Evolutionary conservation across 2,329 filamentous ascomycete species (phyloP).

Genomic region (Pezicula rhizophila): DNA sequence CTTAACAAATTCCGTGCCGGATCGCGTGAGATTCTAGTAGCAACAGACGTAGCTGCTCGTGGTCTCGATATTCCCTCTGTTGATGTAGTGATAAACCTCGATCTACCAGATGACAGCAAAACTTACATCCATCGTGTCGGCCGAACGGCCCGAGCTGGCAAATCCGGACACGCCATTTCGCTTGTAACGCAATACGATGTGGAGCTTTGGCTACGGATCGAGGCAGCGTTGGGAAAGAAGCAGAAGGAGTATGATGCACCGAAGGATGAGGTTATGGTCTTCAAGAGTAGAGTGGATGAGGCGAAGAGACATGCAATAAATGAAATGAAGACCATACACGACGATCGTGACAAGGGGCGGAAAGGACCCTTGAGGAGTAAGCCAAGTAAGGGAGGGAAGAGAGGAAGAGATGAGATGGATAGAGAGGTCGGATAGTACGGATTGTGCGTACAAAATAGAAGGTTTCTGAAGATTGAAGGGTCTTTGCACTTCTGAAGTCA

Average conservation of each 20-base stretch:
- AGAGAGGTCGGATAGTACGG: slow-evolving; percentile 27
- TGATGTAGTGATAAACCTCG: slow-evolving; percentile 80
- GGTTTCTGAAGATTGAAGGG: no score
- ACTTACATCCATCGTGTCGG: slow-evolving; percentile 89
- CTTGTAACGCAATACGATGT: slow-evolving; percentile 85
- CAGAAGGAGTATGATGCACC: slow-evolving; percentile 61
- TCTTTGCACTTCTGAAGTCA: no score
- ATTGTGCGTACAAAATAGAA: background rate
- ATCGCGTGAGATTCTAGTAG: slow-evolving; percentile 79
- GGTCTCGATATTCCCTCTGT: slow-evolving; percentile 92
- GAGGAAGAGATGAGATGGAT: slow-evolving; percentile 41
- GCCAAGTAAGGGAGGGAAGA: slow-evolving; percentile 35
- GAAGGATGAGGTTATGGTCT: slow-evolving; percentile 81
- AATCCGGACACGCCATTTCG: slow-evolving; percentile 73
- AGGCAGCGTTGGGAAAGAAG: slow-evolving; percentile 74
- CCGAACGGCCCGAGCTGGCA: slow-evolving; percentile 80
- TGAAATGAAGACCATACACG: slow-evolving; percentile 76
- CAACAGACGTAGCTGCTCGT: slow-evolving; percentile 88
- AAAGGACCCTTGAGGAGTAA: no score
- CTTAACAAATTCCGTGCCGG: slow-evolving; percentile 83
- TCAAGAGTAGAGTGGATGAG: slow-evolving; percentile 71
- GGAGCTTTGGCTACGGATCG: slow-evolving; percentile 74
- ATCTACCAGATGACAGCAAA: slow-evolving; percentile 78
- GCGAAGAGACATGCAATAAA: slow-evolving; percentile 73
- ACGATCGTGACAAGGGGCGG: slow-evolving; percentile 46